Base-by-base conservation (phyloP, 208 protist species). In the Leishmania arabica region DNA sequence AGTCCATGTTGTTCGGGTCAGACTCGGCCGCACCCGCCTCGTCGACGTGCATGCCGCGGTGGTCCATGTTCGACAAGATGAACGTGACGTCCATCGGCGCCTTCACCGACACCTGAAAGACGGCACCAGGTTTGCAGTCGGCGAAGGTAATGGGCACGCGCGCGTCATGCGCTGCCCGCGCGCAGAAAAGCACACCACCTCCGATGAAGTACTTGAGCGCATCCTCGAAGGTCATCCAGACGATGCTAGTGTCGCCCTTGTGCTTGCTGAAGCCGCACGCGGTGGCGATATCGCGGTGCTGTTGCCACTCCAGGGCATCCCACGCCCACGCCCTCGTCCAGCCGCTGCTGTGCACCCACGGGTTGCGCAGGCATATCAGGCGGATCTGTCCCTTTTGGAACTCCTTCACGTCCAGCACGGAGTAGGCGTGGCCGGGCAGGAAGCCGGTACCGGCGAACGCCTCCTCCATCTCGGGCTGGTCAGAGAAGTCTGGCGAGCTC, bases 391-490 rank as follows among this genome's bases (percentile, higher is more conserved):
- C 85, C 31, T 89, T 75, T 58, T 83, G 75, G 79, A 92, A 92
- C 75, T 87, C 66, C 31, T 77, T 72, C 60, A 93, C 90, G 24
- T 75, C 85, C 34, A 89, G 68, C 42, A 97, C 84, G 42, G 88
- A 91, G 90, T 95, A 97, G 42, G 92, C 91, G 87, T 97, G 91
- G 31, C 93, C 93, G 75, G 93, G 89, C 47, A 97, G 79, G 37
- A 97, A 83, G 15, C 91, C 87, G 5, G 92, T 94, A 53, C 85
- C 89, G 13, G 82, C 71, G 74, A 95, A 75, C 47, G 82, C 40
- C 76, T 73, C 27, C 75, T 84, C 89, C 84, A 92, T 54, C 75
- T 95, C 88, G 15, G 89, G 87, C 66, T 92, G 78, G 27, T 94
- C 88, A 51, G 70, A 82, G 81, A 93, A 90, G 87, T 94, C 91